phyloP scores from a whole-genome alignment of 2,329 filamentous ascomycete genomes.

The Camptophora hylomeconis region DNA sequence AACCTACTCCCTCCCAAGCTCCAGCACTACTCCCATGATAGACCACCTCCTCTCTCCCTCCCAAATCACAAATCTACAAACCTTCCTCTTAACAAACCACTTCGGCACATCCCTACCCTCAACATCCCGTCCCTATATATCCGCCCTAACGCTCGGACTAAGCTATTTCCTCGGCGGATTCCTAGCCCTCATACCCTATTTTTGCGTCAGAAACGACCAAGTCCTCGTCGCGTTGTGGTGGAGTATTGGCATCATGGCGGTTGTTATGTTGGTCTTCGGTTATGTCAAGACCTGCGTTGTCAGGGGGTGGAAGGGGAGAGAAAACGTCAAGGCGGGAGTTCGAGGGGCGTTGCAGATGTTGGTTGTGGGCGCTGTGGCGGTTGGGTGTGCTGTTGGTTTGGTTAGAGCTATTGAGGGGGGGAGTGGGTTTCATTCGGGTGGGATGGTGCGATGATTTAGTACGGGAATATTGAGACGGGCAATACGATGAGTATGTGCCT shows the following conservation, averaged over 20 bases:
- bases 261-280: slow-evolving; percentile 38
- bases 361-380: slow-evolving; percentile 51
- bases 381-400: slow-evolving; percentile 53
- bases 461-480: too few relatives aligned
- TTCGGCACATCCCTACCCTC: slow-evolving; percentile 10
- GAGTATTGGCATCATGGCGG: slow-evolving; percentile 38
- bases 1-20: too few relatives aligned
- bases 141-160: slow-evolving; percentile 25
- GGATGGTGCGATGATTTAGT: too few relatives aligned
- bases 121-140: slow-evolving; percentile 32
- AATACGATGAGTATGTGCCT: too few relatives aligned
- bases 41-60: too few relatives aligned
- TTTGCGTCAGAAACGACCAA: slow-evolving; percentile 24
- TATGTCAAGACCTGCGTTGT: slow-evolving; percentile 37
- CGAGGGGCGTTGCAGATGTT: slow-evolving; percentile 53
- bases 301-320: slow-evolving; percentile 29
- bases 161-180: slow-evolving; percentile 29
- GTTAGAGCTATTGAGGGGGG: too few relatives aligned
- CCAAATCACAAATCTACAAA: too few relatives aligned
- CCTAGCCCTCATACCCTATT: slow-evolving; percentile 41
- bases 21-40: too few relatives aligned
- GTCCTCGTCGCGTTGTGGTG: slow-evolving; percentile 31
- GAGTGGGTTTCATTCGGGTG: too few relatives aligned
- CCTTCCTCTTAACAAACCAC: slow-evolving; percentile 13
- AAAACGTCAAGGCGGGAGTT: slow-evolving; percentile 41